A percentile compares a stretch with the other conserved stretches of the same genome.
phyloP scores from a whole-genome alignment of 164 flowering plant genomes.

The Magnolia changhungtana region DNA sequence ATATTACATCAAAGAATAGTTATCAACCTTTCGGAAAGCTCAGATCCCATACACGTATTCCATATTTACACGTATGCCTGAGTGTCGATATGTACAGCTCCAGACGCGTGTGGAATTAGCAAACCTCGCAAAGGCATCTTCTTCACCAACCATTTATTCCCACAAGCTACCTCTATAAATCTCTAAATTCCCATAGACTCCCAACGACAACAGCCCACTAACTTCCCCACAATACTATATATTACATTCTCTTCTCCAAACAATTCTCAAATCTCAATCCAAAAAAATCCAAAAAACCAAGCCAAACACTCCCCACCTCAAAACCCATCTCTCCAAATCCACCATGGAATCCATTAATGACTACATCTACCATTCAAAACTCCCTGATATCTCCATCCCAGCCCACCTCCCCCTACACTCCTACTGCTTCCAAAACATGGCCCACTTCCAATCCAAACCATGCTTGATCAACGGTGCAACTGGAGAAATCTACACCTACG shows the following conservation, averaged over 20 bases:
- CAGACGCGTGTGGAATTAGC: too few species aligned
- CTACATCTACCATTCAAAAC: constrained; percentile 75
- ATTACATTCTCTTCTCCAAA: neutral
- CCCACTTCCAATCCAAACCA: constrained; percentile 40
- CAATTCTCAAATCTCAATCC: too few species aligned
- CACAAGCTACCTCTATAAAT: neutral
- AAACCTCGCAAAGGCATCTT: neutral
- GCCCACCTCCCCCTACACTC: constrained; percentile 71
- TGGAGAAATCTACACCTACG: constrained; percentile 46
- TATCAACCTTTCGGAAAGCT: too few species aligned
- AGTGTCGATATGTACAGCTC: too few species aligned
- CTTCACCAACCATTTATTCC: neutral
- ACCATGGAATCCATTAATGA: constrained; percentile 22
- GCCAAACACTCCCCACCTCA: too few species aligned
- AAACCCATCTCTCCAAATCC: neutral
- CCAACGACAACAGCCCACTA: constrained; percentile 2
- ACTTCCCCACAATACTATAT: too few species aligned
- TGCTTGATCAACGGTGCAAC: constrained; percentile 72
- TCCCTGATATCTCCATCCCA: constrained; percentile 82
- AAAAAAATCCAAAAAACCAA: too few species aligned
- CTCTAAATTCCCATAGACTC: neutral
- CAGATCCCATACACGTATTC: too few species aligned
- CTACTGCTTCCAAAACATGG: constrained; percentile 74
- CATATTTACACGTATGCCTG: too few species aligned
- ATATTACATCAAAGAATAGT: too few species aligned